Evolutionary conservation across 768 basidiomycete species (phyloP).

Genomic region (Pleurotus tuber-regium): DNA sequence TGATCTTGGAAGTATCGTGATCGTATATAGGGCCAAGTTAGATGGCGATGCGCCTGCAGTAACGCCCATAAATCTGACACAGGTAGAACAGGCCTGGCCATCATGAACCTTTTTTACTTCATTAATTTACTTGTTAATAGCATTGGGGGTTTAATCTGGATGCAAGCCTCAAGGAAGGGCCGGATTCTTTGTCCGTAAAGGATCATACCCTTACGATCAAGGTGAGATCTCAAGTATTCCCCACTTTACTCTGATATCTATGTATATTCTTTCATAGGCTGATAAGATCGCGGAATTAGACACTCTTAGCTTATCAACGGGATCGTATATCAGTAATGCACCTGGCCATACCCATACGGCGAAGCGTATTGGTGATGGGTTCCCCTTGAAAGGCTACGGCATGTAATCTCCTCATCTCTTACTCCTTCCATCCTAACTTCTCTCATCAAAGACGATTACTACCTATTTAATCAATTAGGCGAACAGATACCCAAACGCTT

Average conservation of each 20-base stretch:
- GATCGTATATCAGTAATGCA: slow-evolving; percentile 44
- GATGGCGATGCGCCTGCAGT: slow-evolving; percentile 43
- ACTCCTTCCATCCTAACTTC: not conserved
- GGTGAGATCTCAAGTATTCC: slow-evolving; percentile 19
- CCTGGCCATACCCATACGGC: slow-evolving; percentile 47
- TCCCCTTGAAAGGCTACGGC: slow-evolving; percentile 65
- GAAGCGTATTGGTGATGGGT: slow-evolving; percentile 55
- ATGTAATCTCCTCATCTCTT: slow-evolving; percentile 12
- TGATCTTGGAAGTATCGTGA: slow-evolving; percentile 60
- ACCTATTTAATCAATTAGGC: slow-evolving; percentile 44
- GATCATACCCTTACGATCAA: slow-evolving; percentile 44
- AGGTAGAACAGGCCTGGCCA: too few relatives aligned
- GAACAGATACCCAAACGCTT: slow-evolving; percentile 47
- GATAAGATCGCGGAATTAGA: slow-evolving; percentile 54
- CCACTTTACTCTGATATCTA: slow-evolving; percentile 2
- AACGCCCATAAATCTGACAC: slow-evolving; percentile 74
- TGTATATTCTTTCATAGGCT: slow-evolving; percentile 32
- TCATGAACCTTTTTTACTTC: too few relatives aligned
- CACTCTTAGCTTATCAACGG: slow-evolving; percentile 48
- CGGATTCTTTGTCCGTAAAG: slow-evolving; percentile 46
- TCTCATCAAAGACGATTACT: slow-evolving; percentile 56
- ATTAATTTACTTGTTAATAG: slow-evolving; percentile 28
- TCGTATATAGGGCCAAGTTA: slow-evolving; percentile 72
- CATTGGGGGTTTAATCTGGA: slow-evolving; percentile 86
- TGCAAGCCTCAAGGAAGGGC: slow-evolving; percentile 51